These are phyloP conservation scores for Termitomyces sp. DNA, from an alignment of 768 basidiomycete genomes.

Conservation along the genomic window DNA sequence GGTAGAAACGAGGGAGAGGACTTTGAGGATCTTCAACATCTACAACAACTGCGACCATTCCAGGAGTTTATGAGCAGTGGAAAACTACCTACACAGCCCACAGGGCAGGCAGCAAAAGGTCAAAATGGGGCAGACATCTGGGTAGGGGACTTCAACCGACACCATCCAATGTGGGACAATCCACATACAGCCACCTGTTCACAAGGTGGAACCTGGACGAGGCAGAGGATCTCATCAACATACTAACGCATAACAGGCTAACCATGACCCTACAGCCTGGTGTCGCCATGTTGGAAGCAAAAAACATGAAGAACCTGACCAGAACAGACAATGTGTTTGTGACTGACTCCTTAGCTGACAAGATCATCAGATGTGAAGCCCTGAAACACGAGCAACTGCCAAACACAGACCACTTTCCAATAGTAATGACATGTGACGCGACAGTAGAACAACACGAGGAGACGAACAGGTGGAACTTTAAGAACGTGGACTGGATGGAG, in stretches of 20 bases:
- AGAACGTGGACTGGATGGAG: conserved; percentile 2
- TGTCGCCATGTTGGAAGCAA: conserved; percentile 32
- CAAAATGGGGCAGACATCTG: conserved; percentile 17
- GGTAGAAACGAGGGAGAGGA: too few relatives aligned
- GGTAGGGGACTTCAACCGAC: conserved; percentile 41
- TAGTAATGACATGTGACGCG: conserved; percentile 28
- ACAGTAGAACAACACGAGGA: not conserved
- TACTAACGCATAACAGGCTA: conserved; percentile 25
- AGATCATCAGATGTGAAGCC: conserved; percentile 12
- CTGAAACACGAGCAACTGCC: conserved; percentile 9
- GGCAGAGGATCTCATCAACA: conserved; percentile 25
- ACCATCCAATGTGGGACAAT: conserved; percentile 41
- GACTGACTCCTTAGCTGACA: conserved; percentile 10
- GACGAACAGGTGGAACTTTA: conserved; percentile 23
- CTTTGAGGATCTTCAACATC: too few relatives aligned
- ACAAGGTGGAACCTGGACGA: conserved; percentile 22
- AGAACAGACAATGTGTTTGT: conserved; percentile 36
- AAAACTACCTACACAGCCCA: too few relatives aligned
- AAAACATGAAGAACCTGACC: conserved; percentile 20
- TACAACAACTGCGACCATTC: too few relatives aligned
- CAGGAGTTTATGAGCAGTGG: too few relatives aligned
- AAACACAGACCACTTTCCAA: conserved; percentile 41
- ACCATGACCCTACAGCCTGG: conserved; percentile 31
- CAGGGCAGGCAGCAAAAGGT: too few relatives aligned
- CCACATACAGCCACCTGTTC: conserved; percentile 33